phyloP scores from a whole-genome alignment of 495 filamentous ascomycete genomes.

The Entonaema liquescens region DNA sequence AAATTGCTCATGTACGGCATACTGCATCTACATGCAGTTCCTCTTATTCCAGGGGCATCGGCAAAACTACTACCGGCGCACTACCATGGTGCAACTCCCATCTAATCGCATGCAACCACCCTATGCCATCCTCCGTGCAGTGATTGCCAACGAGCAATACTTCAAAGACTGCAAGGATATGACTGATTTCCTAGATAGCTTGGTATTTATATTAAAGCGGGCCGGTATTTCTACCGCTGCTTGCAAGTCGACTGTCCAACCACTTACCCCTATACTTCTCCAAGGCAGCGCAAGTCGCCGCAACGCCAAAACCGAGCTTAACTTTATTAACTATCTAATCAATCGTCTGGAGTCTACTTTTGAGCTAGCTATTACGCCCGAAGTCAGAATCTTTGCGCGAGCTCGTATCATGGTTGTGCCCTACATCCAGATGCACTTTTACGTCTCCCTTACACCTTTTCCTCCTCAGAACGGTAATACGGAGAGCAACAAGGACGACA shows the following conservation, averaged over 20 bases:
- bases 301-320: conserved; percentile 41
- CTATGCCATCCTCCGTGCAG: conserved; percentile 44
- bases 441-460: conserved; percentile 45
- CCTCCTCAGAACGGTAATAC: not conserved
- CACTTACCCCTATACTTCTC: conserved; percentile 15
- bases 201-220: conserved; percentile 33
- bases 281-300: conserved; percentile 21
- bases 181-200: conserved; percentile 32
- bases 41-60: conserved; percentile 77
- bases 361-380: conserved; percentile 52
- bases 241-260: conserved; percentile 30
- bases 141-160: conserved; percentile 42
- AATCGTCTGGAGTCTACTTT: conserved; percentile 42
- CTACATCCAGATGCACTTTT: conserved; percentile 44
- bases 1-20: conserved; percentile 49
- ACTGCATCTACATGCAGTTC: conserved; percentile 66
- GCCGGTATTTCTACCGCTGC: conserved; percentile 42
- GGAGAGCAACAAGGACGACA: not conserved
- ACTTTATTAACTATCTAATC: conserved; percentile 40
- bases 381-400: conserved; percentile 46
- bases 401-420: conserved; percentile 39
- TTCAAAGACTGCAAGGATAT: conserved; percentile 32
- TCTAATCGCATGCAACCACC: conserved; percentile 47
- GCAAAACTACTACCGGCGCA: conserved; percentile 69
- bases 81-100: conserved; percentile 68